Percentiles rank a stretch among this genome's conserved stretches.
These are phyloP conservation scores for Selaginella moellendorffii DNA, from an alignment of 75 land plant species.

Conservation along the genomic window DNA sequence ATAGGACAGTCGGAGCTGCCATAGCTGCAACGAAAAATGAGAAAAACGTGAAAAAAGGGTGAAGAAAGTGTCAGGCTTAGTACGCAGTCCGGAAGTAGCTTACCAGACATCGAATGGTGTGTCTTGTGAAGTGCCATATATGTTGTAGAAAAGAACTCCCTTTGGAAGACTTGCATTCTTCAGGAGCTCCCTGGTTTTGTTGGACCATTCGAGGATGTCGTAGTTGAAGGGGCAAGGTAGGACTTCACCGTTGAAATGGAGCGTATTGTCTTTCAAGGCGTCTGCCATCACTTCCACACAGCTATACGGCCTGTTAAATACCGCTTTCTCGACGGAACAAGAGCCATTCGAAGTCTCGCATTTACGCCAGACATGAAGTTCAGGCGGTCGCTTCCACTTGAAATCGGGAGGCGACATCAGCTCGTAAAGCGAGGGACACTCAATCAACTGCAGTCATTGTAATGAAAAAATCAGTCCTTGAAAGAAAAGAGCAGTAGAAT, in stretches of 20 bases:
- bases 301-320: conserved; percentile 35
- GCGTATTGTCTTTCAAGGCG: conserved; percentile 60
- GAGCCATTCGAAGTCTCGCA: conserved; percentile 30
- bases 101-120: conserved; percentile 87
- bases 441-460: conserved; percentile 57
- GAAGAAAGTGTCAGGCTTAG: not conserved
- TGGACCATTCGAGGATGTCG: conserved; percentile 55
- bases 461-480: not conserved
- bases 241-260: conserved; percentile 16
- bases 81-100: conserved; percentile 3
- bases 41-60: not conserved
- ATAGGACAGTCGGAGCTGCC: conserved; percentile 64
- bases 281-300: conserved; percentile 37
- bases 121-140: conserved; percentile 67
- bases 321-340: conserved; percentile 32
- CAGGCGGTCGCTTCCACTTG: conserved; percentile 50
- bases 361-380: conserved; percentile 65
- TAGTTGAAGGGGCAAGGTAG: conserved; percentile 63
- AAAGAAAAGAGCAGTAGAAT: not conserved
- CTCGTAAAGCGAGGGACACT: conserved; percentile 95
- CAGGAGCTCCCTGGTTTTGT: conserved; percentile 48
- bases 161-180: conserved; percentile 62
- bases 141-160: conserved; percentile 66
- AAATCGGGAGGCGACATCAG: conserved; percentile 66
- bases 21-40: conserved; percentile 46